Evolutionary conservation across 805 yeast genomes (phyloP), one percentile per base, ranked within the genome.

Genomic region (Tetrapisispora namnaoensis): DNA sequence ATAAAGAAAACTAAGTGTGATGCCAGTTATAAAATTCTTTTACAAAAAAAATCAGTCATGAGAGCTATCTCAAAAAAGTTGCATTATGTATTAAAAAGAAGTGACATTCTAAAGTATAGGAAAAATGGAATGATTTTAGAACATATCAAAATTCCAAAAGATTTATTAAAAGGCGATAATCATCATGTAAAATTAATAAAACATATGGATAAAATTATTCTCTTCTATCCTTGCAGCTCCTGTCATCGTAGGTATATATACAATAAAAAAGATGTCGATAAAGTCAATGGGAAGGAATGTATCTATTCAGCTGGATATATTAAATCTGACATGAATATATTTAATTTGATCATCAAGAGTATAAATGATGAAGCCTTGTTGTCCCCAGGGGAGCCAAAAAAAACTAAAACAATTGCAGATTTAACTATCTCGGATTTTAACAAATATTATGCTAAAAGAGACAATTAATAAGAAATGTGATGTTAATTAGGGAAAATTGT

Each of bases 1-100:
- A 59, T 76, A 16, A 73, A 87, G 49, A 83, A 83, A 60, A 83
- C 82, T 50, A 83, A 80, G 64, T 83, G 91, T 66, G 80, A 83
- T 62, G 86, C 90, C 1, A 80, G 74, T 54, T 77, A 82, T 13
- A 62, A 66, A 34, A 68, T 77, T 22, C 51, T 78, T 16, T 47
- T 48, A 36, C 62, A 62, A 47, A 59, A 57, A 42, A 56, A 63
- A 16, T 16, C 49, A n/a, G 47, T 63, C 13, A 45, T 58, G 10
- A 45, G 52, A 18, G 46, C 51, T 18, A 46, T 55, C 18, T 51
- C 60, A 14, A 50, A 55, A 27, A 54, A 53, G 27, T 50, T 63
- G 43, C 64, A 57, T 50, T 56, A 52, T 46, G 47, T 49, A 17
- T 44, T 60, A 22, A 38, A 53, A 10, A 37, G 42, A 6, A 51